A percentile compares a stretch with the other conserved stretches of the same genome.
phyloP scores from a whole-genome alignment of 129 eudicot species.

The Centaurea solstitialis region DNA sequence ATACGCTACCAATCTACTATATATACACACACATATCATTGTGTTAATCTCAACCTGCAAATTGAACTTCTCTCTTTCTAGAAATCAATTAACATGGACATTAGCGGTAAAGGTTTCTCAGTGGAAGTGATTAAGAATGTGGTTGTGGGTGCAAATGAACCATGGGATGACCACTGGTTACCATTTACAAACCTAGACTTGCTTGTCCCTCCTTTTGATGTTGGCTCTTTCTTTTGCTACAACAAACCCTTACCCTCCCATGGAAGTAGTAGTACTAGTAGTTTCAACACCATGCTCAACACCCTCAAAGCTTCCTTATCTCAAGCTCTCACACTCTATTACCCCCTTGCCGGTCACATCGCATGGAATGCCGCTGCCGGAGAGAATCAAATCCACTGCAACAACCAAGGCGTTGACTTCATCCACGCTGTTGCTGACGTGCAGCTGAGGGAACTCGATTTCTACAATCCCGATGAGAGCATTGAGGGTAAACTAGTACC shows the following conservation, averaged over 20 bases:
- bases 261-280: too few species aligned
- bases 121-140: conserved; percentile 6
- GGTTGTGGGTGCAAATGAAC: conserved; percentile 19
- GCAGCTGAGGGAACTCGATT: conserved; percentile 34
- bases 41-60: not conserved
- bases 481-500: conserved; percentile 49
- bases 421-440: conserved; percentile 38
- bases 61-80: not conserved
- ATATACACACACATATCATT: not conserved
- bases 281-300: too few species aligned
- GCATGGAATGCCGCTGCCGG: conserved; percentile 33
- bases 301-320: conserved; percentile 26
- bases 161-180: too few species aligned
- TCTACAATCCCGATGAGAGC: conserved; percentile 43
- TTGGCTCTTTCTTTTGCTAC: conserved; percentile 11
- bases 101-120: not conserved
- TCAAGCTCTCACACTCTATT: conserved; percentile 16
- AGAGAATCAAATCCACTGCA: conserved; percentile 43
- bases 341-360: conserved; percentile 38
- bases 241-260: conserved; percentile 21
- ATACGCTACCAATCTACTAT: not conserved
- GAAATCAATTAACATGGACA: too few species aligned
- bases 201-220: conserved; percentile 16
- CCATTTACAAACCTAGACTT: too few species aligned
- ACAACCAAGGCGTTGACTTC: conserved; percentile 52